These are phyloP conservation scores for Boletus coccyginus DNA, from an alignment of 768 basidiomycete genomes.

Conservation along the genomic window DNA sequence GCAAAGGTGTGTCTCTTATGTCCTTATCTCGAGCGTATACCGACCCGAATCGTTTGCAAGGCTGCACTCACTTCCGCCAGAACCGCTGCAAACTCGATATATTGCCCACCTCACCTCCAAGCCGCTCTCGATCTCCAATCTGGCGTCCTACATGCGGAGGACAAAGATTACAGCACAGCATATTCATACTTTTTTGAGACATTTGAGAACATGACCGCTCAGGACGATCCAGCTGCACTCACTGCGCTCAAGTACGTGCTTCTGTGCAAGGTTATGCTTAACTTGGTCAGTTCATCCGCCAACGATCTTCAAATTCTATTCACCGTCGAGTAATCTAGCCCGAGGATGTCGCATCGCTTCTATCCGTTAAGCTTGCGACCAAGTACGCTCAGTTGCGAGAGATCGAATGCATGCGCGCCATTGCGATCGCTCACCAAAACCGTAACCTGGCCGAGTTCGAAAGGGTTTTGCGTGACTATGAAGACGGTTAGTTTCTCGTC, in stretches of 20 bases:
- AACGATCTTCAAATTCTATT: neutral
- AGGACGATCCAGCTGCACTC: constrained; percentile 74
- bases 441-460: constrained; percentile 90
- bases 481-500: constrained; percentile 51
- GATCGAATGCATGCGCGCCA: constrained; percentile 93
- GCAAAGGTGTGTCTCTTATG: constrained; percentile 61
- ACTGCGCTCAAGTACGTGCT: constrained; percentile 97
- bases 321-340: constrained; percentile 48
- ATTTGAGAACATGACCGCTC: constrained; percentile 82
- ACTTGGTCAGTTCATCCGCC: constrained; percentile 58
- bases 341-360: constrained; percentile 86
- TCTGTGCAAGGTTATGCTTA: constrained; percentile 97
- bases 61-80: constrained; percentile 87
- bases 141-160: constrained; percentile 90
- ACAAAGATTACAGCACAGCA: constrained; percentile 96
- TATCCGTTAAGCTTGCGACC: constrained; percentile 82
- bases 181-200: constrained; percentile 98
- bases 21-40: neutral
- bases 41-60: constrained; percentile 32
- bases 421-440: constrained; percentile 91
- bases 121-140: constrained; percentile 63
- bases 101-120: constrained; percentile 76
- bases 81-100: constrained; percentile 94
- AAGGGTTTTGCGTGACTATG: constrained; percentile 81
- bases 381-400: constrained; percentile 87